Evolutionary conservation across 2,329 filamentous ascomycete species (phyloP), one percentile per base, ranked within the genome.

Genomic region (Exophiala oligosperma): DNA sequence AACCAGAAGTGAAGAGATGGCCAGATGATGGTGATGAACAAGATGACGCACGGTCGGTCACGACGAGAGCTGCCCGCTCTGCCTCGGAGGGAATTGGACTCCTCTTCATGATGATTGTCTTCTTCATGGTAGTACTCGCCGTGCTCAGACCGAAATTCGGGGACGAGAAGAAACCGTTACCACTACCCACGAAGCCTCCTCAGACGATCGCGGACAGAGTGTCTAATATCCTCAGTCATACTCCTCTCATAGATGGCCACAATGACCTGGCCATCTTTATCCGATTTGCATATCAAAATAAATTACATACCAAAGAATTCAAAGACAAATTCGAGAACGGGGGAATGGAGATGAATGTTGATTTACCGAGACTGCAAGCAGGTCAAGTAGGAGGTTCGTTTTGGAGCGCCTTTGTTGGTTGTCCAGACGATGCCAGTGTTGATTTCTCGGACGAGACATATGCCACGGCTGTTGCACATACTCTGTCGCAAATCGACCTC

Each of bases 391-490:
- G 92, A 40, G 93, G 92, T 55, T 87, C 90, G n/a, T 97, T 97
- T 72, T 97, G 92, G 93, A 92, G 88, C 70, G 91, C 94, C 8
- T 97, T 82, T 68, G 85, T 89, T 41, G 84, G 84, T 0, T 97
- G 92, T 69, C 92, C 92, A 0, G 72, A 74, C 9, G 85, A 93
- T 67, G 85, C 84, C 48, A 81, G 81, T 3, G 61, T 64, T 43
- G 64, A 70, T 51, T 69, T 70, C 46, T 67, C 65, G n/a, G 69
- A 69, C 40, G 54, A 64, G 35, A 57, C 62, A 40, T 69, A 71
- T 59, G 54, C 60, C 21, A 56, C 63, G 84, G 83, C 81, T 60
- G 85, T 91, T 23, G 79, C 83, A 59, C 82, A 81, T 59, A 93
- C 90, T 0, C 76, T 91, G 43, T 81, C 88, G 51, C 89, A 93